Percentiles rank a stretch among this genome's conserved stretches.
Conservation (phyloP, 208 protist species). For the Trypanosoma avium region DNA sequence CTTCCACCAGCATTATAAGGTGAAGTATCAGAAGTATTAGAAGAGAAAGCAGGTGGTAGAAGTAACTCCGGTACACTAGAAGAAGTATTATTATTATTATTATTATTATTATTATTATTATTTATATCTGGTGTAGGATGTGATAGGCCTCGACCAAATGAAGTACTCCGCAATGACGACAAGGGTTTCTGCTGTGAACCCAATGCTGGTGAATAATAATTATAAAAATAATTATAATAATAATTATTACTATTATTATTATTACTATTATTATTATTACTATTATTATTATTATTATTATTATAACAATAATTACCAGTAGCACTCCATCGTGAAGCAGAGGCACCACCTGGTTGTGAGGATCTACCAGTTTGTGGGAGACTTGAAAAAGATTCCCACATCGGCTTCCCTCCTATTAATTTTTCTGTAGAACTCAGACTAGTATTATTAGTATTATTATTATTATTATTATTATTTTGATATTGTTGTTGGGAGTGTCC, state of each 20-base stretch:
- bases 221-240: too few species aligned
- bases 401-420: not conserved
- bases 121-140: not conserved
- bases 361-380: slow-evolving; percentile 6
- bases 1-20: too few species aligned
- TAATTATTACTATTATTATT: too few species aligned
- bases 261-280: too few species aligned
- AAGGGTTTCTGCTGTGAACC: not conserved
- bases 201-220: too few species aligned
- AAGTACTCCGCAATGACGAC: not conserved
- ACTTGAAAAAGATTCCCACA: not conserved
- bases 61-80: not conserved
- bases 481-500: slow-evolving; percentile 3
- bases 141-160: not conserved
- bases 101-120: not conserved
- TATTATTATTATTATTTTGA: too few species aligned
- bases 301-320: not conserved
- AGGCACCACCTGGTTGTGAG: not conserved
- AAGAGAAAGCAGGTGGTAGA: not conserved
- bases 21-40: too few species aligned
- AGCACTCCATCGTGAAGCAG: not conserved
- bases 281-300: not conserved
- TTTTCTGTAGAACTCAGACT: too few species aligned
- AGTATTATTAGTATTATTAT: too few species aligned
- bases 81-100: not conserved